Base-by-base conservation (phyloP, 495 filamentous ascomycete genomes). In the Rhypophila decipiens region DNA sequence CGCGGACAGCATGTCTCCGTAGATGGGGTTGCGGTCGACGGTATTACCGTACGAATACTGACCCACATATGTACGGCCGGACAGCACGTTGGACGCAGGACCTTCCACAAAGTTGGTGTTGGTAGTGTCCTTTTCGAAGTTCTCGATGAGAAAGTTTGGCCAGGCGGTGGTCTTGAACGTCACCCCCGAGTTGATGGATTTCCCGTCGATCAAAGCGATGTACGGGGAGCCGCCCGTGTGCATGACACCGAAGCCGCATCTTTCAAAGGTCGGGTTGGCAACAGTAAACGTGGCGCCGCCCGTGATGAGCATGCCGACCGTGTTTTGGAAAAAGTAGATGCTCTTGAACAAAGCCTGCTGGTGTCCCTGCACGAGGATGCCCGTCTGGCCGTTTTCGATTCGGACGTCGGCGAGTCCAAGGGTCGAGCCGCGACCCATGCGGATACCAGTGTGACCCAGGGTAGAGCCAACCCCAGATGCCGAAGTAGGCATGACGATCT, bases 271-370 rank as follows among this genome's bases (percentile, higher is more conserved):
- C 35, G 53, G 67, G 52, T 60, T 69, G 58, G 59, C 56, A 47
- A 69, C 74, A 70, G 59, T 77, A 65, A 63, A 70, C 40, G 55
- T 81, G 39, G 73, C 79, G 2, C 83, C 75, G 39, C 80, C 78
- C 20, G 71, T 74, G 40, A 89, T 86, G 31, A 75, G 74, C 23
- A 80, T 82, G 3, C 76, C 77, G 10, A 79, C 69, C 27, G 79
- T 75, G 39, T 76, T 76, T 4, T 69, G 60, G 45, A 60, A 68
- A 53, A 88, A 82, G 27, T 69, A 72, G 22, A 89, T 63, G 53
- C 82, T 79, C 40, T 83, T 80, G 65, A 80, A 85, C 1, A 82
- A 78, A 41, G 82, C 87, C 54, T 88, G 86, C 58, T 88, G 85
- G 49, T 86, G 66, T 2, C 65, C 86, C 40, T 83, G 76, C 36